Evolutionary conservation across 2,329 filamentous ascomycete genomes (phyloP).

Genomic region (Fonsecaea pugnacius): DNA sequence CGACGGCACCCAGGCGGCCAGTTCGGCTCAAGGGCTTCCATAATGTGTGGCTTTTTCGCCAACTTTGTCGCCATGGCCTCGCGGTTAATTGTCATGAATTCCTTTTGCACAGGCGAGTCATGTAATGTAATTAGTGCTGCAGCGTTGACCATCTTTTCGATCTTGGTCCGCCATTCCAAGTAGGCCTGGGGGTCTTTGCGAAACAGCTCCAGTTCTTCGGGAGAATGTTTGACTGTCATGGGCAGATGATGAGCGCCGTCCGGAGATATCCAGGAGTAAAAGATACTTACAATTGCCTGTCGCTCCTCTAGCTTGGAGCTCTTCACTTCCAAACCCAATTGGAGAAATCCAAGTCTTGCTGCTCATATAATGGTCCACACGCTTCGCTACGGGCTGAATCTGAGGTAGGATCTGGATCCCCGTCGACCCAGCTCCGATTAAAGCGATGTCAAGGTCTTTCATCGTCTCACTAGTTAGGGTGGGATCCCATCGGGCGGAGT

Average conservation of each 20-base stretch:
- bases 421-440: slow-evolving; percentile 37
- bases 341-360: slow-evolving; percentile 34
- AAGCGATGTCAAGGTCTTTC: slow-evolving; percentile 22
- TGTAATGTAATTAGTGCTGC: slow-evolving; percentile 18
- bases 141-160: slow-evolving; percentile 38
- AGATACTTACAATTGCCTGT: slow-evolving; percentile 1
- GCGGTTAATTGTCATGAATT: slow-evolving; percentile 11
- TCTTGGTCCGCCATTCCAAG: slow-evolving; percentile 39
- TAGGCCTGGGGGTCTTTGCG: slow-evolving; percentile 35
- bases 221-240: slow-evolving; percentile 1
- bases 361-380: slow-evolving; percentile 35
- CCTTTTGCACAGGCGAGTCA: slow-evolving; percentile 18
- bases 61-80: no score
- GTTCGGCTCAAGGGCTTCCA: neutral
- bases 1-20: slow-evolving; percentile 28
- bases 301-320: slow-evolving; percentile 12
- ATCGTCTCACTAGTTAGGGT: slow-evolving; percentile 25
- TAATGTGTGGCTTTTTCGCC: no score
- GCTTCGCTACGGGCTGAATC: slow-evolving; percentile 44
- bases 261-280: no score
- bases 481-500: slow-evolving; percentile 48
- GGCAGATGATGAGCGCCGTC: no score
- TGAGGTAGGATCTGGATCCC: slow-evolving; percentile 42
- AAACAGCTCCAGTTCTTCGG: slow-evolving; percentile 10
- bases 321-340: slow-evolving; percentile 1